These are phyloP conservation scores for Sicyos edulis DNA, from an alignment of 306 rosid genomes.

Conservation along the genomic window DNA sequence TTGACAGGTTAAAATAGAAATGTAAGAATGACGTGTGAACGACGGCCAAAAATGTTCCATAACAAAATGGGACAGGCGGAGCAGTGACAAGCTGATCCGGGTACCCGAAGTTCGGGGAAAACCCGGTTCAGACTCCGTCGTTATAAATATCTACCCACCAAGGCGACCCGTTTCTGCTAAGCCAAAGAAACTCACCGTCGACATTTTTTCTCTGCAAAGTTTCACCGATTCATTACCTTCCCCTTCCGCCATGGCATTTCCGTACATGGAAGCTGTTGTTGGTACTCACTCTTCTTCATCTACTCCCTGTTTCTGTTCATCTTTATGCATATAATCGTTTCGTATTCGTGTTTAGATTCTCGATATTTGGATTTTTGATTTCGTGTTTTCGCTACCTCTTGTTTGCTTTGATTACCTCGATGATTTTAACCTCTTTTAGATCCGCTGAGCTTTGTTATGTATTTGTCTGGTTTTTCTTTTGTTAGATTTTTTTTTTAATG, in stretches of 20 bases:
- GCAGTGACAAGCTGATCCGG: background rate
- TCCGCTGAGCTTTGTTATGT: conserved; percentile 10
- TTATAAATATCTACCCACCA: background rate
- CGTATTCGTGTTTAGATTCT: background rate
- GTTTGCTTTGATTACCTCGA: background rate
- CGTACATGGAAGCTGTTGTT: conserved; percentile 92
- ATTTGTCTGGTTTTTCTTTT: no score
- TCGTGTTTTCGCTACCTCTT: background rate
- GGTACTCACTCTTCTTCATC: conserved; percentile 42
- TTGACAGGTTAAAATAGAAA: no score
- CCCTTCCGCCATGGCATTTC: conserved; percentile 59
- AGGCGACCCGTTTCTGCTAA: background rate
- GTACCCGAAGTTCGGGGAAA: background rate
- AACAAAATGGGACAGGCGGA: background rate
- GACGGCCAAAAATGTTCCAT: background rate
- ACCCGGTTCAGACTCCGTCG: background rate
- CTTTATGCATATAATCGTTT: background rate
- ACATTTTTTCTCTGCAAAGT: background rate
- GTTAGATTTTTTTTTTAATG: background rate
- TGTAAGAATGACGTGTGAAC: background rate
- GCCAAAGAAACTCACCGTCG: conserved; percentile 1
- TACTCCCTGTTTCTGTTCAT: background rate
- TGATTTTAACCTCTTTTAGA: conserved; percentile 3
- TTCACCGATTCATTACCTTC: conserved; percentile 2
- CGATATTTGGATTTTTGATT: conserved; percentile 4